These are phyloP conservation scores for Malassezia pachydermatis DNA, from an alignment of 1,284 basidiomycete genomes.

Conservation along the genomic window DNA sequence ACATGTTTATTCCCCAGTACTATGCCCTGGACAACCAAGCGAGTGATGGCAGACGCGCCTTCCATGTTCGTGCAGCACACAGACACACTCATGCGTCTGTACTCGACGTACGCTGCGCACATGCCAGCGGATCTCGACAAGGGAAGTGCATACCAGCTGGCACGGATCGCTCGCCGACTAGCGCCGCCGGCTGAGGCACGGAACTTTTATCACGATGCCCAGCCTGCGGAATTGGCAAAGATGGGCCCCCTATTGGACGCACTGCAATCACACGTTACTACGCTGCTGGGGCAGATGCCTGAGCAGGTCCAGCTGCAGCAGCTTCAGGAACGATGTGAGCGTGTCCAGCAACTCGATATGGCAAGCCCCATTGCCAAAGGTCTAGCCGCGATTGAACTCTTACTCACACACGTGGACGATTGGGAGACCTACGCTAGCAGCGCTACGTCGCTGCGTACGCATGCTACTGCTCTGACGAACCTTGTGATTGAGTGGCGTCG, in stretches of 20 bases:
- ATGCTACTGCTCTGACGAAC: slow-evolving; percentile 60
- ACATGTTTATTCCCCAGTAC: slow-evolving; percentile 22
- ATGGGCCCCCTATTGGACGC: slow-evolving; percentile 26
- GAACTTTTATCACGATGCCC: slow-evolving; percentile 43
- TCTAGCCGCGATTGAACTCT: slow-evolving; percentile 72
- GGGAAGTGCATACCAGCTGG: slow-evolving; percentile 28
- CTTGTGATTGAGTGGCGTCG: slow-evolving; percentile 84
- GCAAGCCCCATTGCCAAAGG: slow-evolving; percentile 71
- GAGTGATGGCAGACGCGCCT: neutral
- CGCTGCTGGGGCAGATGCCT: slow-evolving; percentile 72
- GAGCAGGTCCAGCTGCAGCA: slow-evolving; percentile 93
- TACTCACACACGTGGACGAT: slow-evolving; percentile 79
- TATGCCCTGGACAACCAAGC: neutral
- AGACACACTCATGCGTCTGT: neutral
- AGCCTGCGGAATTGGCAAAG: slow-evolving; percentile 26
- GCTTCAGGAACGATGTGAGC: slow-evolving; percentile 65
- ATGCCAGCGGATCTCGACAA: slow-evolving; percentile 22
- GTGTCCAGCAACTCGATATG: slow-evolving; percentile 59
- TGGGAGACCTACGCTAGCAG: slow-evolving; percentile 92
- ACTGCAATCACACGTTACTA: slow-evolving; percentile 23
- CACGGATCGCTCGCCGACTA: slow-evolving; percentile 4
- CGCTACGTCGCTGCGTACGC: slow-evolving; percentile 64
- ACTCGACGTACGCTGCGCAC: neutral
- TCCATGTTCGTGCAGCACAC: neutral
- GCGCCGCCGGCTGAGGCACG: slow-evolving; percentile 6